Conservation (phyloP, 1,139 yeast species). For the Taiozyma sp. region DNA sequence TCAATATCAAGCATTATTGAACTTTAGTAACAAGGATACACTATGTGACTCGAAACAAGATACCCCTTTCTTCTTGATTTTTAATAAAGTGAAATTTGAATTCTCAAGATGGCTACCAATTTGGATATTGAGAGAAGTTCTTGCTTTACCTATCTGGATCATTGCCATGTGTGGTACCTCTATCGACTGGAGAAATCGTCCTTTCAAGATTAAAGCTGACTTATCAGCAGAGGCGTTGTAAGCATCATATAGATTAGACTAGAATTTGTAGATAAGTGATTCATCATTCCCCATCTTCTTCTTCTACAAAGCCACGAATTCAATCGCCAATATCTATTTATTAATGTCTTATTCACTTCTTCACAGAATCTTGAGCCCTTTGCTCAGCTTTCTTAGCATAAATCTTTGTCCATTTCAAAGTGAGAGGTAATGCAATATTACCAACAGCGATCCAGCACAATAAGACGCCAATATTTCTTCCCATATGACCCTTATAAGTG, state of each 20-base stretch:
- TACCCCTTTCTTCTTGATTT: conserved; percentile 19
- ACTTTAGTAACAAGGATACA: conserved; percentile 26
- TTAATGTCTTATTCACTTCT: neutral
- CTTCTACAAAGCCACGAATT: neutral
- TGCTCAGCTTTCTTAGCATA: conserved; percentile 2
- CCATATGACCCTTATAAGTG: conserved; percentile 41
- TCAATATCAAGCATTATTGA: conserved; percentile 47
- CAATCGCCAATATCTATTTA: too few relatives aligned
- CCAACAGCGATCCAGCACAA: conserved; percentile 42
- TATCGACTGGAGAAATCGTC: conserved; percentile 80
- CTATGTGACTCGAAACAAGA: conserved; percentile 13
- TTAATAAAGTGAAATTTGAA: conserved; percentile 31
- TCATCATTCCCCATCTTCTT: too few relatives aligned
- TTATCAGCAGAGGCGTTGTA: conserved; percentile 62
- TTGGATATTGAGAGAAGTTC: conserved; percentile 66
- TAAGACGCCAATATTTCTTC: conserved; percentile 42
- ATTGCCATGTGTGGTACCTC: conserved; percentile 73
- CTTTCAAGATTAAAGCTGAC: conserved; percentile 67
- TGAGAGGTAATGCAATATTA: conserved; percentile 36
- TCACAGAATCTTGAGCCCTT: neutral
- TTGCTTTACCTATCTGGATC: conserved; percentile 85
- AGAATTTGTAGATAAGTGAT: neutral
- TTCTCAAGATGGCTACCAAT: conserved; percentile 35
- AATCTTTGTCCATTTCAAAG: conserved; percentile 25
- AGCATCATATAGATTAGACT: neutral